Percentiles rank a stretch among this genome's conserved stretches.
These are phyloP conservation scores for Ocimum tenuiflorum DNA, from an alignment of 257 asterid genomes.

Conservation along the genomic window DNA sequence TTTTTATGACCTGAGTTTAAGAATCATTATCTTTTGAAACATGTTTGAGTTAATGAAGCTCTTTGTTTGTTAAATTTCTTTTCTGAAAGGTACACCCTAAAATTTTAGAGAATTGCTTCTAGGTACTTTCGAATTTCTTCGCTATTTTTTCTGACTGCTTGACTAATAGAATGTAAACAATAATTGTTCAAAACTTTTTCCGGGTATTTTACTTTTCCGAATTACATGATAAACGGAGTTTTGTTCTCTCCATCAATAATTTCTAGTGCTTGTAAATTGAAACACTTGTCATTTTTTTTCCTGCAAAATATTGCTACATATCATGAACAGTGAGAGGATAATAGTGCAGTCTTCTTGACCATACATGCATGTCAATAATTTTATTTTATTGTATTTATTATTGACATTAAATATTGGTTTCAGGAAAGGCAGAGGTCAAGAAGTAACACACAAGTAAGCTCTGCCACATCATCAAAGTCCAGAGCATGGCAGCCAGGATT, in stretches of 20 bases:
- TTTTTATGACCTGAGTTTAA: slow-evolving; percentile 14
- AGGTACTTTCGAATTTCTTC: too few relatives aligned
- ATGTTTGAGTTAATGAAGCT: slow-evolving; percentile 11
- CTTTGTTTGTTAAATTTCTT: too few relatives aligned
- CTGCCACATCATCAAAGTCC: slow-evolving; percentile 34
- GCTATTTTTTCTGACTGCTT: too few relatives aligned
- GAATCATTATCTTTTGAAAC: slow-evolving; percentile 25
- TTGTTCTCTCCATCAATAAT: slow-evolving; percentile 5
- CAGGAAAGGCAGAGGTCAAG: slow-evolving; percentile 48
- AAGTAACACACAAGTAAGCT: slow-evolving; percentile 32
- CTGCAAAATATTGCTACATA: not conserved
- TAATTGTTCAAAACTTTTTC: too few relatives aligned
- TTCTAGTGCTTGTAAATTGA: too few relatives aligned
- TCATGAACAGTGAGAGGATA: slow-evolving; percentile 1
- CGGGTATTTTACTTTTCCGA: too few relatives aligned
- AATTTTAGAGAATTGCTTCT: too few relatives aligned
- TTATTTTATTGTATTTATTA: not conserved
- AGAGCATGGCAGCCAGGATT: slow-evolving; percentile 77
- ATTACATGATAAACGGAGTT: too few relatives aligned
- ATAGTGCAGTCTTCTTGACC: slow-evolving; percentile 5
- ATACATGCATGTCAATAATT: slow-evolving; percentile 9
- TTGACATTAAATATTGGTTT: not conserved
- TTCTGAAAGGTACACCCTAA: too few relatives aligned
- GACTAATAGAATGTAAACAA: too few relatives aligned
- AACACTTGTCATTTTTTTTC: too few relatives aligned